Evolutionary conservation across 495 filamentous ascomycete species (phyloP).

Genomic region (Emericellopsis terricola): DNA sequence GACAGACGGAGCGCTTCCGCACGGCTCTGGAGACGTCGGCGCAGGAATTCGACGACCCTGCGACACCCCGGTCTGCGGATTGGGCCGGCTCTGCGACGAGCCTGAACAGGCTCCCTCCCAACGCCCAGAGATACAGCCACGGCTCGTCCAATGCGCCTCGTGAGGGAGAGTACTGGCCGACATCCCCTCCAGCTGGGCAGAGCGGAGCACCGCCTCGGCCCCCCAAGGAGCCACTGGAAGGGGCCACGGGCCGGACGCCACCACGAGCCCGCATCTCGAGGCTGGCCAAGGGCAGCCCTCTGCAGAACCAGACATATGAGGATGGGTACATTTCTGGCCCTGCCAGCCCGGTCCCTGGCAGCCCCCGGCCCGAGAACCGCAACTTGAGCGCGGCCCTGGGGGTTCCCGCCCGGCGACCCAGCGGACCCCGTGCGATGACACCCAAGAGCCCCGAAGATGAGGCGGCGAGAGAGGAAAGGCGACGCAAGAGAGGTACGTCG

Average conservation of each 20-base stretch:
- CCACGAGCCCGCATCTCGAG: conserved; percentile 20
- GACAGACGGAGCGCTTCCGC: conserved; percentile 67
- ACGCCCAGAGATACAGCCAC: conserved; percentile 25
- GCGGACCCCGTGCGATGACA: conserved; percentile 34
- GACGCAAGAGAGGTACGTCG: conserved; percentile 31
- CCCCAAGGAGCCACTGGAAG: conserved; percentile 29
- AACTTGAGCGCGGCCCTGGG: conserved; percentile 26
- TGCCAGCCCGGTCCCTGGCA: conserved; percentile 22
- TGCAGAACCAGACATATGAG: conserved; percentile 28
- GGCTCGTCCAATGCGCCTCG: conserved; percentile 10
- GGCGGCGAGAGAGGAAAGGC: conserved; percentile 19
- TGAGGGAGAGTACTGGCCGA: conserved; percentile 23
- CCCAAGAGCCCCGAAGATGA: conserved; percentile 20
- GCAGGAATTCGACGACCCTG: conserved; percentile 44
- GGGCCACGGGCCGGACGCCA: conserved; percentile 8
- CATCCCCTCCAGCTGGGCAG: conserved; percentile 13
- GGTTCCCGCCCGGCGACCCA: conserved; percentile 23
- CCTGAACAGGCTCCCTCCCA: conserved; percentile 18
- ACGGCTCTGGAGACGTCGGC: conserved; percentile 65
- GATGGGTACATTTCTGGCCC: conserved; percentile 27
- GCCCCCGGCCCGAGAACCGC: conserved; percentile 25
- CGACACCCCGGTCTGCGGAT: conserved; percentile 52
- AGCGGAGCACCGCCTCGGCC: conserved; percentile 25
- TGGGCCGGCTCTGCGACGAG: conserved; percentile 49
- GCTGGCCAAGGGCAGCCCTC: conserved; percentile 22